Base-by-base conservation (phyloP, 2,329 filamentous ascomycete genomes). In the Aspergillus sp. region DNA sequence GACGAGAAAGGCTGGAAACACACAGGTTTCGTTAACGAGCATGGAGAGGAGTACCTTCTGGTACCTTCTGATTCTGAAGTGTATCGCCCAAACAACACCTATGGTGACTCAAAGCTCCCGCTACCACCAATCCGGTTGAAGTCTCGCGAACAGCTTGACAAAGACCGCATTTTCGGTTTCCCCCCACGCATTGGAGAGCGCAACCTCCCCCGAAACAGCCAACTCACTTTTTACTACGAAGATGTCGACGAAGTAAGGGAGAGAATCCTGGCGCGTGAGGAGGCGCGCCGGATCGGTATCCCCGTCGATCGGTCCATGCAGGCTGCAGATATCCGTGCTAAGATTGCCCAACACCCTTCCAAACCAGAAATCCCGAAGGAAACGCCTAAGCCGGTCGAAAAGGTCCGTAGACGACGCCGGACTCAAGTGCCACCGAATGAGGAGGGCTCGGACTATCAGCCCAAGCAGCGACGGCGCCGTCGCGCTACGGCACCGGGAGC, bases 151-250 rank as follows among this genome's bases (percentile, higher is more conserved):
- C 63, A 65, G 44, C 45, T 56, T 13, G 57, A 61, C 22, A 59
- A 56, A 20, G 63, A 66, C 45, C 53, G 54, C n/a, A 56, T 63
- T 10, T 64, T 60, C 32, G 62, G 63, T 1, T 66, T 59, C 47
- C 63, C 63, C 12, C 63, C 63, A 5, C 57, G 44, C 10, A 58
- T 61, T 20, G 61, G 63, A 4, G 52, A 63, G 43, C 61, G 60
- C 7, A 66, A 66, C 47, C 20, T 64, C n/a, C 63, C 61, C 1
- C 56, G 49, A 9, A 43, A 50, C 4, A 44, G 44, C 5, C 51
- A 58, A 10, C 61, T 63, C 37, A 13, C 50, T 4, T 33, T 51
- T 4, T 30, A 30, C 25, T 30, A 30, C 25, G 63, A 66, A 41
- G 49, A 66, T 35, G 51, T 65, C 19, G 48, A 46, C n/a, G 44